A percentile compares a stretch with the other conserved stretches of the same genome.
phyloP scores from a whole-genome alignment of 2,329 filamentous ascomycete species.

The Epicoccum sorghinum region DNA sequence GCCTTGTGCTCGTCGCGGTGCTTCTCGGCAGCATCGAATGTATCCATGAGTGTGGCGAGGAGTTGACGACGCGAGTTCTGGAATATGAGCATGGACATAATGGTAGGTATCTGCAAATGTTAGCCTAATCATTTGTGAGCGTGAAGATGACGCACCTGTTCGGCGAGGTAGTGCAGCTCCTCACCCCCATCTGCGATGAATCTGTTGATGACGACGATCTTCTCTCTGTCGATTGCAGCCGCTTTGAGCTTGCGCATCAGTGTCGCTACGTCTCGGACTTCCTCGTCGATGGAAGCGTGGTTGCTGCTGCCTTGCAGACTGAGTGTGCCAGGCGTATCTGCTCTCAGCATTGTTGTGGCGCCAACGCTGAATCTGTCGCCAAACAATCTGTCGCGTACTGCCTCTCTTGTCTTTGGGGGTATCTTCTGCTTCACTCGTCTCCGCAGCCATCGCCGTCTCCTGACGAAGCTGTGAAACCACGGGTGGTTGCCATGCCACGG shows the following conservation, averaged over 20 bases:
- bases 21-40: constrained; percentile 59
- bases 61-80: constrained; percentile 83
- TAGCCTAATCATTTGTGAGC: constrained; percentile 14
- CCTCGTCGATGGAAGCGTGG: constrained; percentile 54
- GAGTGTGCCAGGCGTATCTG: constrained; percentile 55
- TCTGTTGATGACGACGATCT: constrained; percentile 79
- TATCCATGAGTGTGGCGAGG: constrained; percentile 68
- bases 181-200: constrained; percentile 76
- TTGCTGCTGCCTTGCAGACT: constrained; percentile 28
- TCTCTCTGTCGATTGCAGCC: constrained; percentile 86
- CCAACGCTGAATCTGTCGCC: constrained; percentile 48
- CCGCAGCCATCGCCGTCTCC: constrained; percentile 84
- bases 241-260: constrained; percentile 72
- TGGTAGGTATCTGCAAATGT: constrained; percentile 37
- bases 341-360: constrained; percentile 44
- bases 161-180: constrained; percentile 76
- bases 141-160: constrained; percentile 52
- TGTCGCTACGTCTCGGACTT: constrained; percentile 68
- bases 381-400: constrained; percentile 40
- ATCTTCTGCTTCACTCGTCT: constrained; percentile 71
- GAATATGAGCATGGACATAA: constrained; percentile 78
- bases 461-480: constrained; percentile 96
- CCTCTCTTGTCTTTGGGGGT: constrained; percentile 42
- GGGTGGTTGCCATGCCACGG: constrained; percentile 84
- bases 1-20: constrained; percentile 56